Base-by-base conservation (phyloP, 306 rosid genomes). In the Morella rubra region DNA sequence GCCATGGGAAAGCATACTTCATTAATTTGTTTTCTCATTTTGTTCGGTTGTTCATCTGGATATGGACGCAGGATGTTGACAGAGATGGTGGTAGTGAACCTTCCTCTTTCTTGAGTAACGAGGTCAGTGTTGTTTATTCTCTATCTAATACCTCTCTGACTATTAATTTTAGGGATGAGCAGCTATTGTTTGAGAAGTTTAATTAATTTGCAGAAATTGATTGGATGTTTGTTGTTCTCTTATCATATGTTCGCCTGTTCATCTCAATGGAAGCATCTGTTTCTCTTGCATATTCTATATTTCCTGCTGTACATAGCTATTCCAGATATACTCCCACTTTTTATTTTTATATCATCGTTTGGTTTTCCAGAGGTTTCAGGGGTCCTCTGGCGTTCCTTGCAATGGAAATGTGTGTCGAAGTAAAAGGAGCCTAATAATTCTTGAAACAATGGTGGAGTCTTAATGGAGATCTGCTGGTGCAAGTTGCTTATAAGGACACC, bases 1-100 rank as follows among this genome's bases (percentile, higher is more conserved):
- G 32, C 60, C 47, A 14, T 37, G 44, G 19, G 37, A 61, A 61
- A 37, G 37, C 61, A 65, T 65, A 55, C 19, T 60, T 44, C 40
- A 19, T 6, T 12, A 69, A 41, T 71, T 24, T 44, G 22, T 73
- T 71, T 24, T 53, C 50, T 56, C 27, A 24, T 76, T 79, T 72
- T 75, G 55, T 75, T 51, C 56, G 20, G 46, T 49, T 6, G 73
- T 19, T 61, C n/a, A 76, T 68, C 78, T 81, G 65, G 56, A 32
- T 22, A 32, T 75, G 59, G 72, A 53, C 82, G 84, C 71, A 93
- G 97, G 81, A 58, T 77, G 79, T 69, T 15, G 89, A 77, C 69
- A 67, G 73, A 64, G 89, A 74, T 54, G 81, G 80, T 68, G 74
- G 22, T 37, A 77, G 74, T 70, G 87, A 69, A 32, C 67, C 85